Conservation (phyloP, 768 basidiomycete genomes). For the Suillus weaverae region DNA sequence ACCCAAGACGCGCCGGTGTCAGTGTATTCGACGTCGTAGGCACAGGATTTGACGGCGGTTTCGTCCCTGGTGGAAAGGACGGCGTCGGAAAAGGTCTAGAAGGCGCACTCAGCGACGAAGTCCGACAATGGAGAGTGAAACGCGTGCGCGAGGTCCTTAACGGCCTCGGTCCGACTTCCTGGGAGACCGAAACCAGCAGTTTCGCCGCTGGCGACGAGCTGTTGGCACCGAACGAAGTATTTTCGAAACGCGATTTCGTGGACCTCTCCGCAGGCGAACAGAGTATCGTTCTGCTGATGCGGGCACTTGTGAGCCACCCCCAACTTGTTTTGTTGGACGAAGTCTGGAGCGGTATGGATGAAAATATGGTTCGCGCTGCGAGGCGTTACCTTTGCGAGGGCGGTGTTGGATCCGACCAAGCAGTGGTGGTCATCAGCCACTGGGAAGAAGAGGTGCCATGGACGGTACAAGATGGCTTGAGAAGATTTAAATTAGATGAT, state of each 20-base stretch:
- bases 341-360: slow-evolving; percentile 92
- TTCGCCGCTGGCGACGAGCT: not conserved
- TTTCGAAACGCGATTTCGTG: slow-evolving; percentile 55
- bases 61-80: slow-evolving; percentile 48
- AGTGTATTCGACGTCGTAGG: slow-evolving; percentile 78
- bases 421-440: slow-evolving; percentile 84
- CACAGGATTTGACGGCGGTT: slow-evolving; percentile 89
- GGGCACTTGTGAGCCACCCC: slow-evolving; percentile 77
- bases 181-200: slow-evolving; percentile 30
- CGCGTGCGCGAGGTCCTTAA: slow-evolving; percentile 60
- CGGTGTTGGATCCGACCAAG: slow-evolving; percentile 59
- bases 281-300: slow-evolving; percentile 77
- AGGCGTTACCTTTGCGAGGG: slow-evolving; percentile 57
- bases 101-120: slow-evolving; percentile 33
- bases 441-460: slow-evolving; percentile 93
- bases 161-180: slow-evolving; percentile 60
- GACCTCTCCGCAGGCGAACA: slow-evolving; percentile 74
- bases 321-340: slow-evolving; percentile 86
- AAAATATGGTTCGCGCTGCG: slow-evolving; percentile 66
- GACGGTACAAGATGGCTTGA: slow-evolving; percentile 55
- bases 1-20: slow-evolving; percentile 71
- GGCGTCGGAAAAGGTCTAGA: slow-evolving; percentile 50
- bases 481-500: slow-evolving; percentile 35
- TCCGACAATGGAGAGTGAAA: slow-evolving; percentile 39
- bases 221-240: slow-evolving; percentile 35